phyloP scores from a whole-genome alignment of 176 grass and related monocot genomes.

The Carex parvula region DNA sequence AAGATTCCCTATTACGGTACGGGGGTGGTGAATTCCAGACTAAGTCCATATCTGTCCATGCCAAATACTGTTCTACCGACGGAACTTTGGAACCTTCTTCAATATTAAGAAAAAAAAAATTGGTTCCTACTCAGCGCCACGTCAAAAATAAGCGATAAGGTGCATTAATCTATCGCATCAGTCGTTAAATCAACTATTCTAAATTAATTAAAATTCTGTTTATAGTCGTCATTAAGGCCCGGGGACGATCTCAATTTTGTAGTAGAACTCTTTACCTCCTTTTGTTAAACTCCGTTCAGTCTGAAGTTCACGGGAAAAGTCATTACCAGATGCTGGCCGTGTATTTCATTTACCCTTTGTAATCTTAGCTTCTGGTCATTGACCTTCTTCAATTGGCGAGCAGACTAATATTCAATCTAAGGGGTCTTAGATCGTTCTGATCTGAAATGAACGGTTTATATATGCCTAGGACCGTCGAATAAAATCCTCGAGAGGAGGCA shows the following conservation, averaged over 20 bases:
- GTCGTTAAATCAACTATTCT: background rate
- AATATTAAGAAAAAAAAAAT: background rate
- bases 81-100: background rate
- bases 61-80: background rate
- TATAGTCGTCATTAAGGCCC: background rate
- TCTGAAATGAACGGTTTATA: background rate
- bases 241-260: background rate
- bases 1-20: too few relatives aligned
- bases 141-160: background rate
- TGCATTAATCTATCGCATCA: background rate
- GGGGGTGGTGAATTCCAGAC: too few relatives aligned
- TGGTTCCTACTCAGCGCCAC: background rate
- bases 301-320: background rate
- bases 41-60: too few relatives aligned
- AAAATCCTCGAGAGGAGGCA: background rate
- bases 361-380: background rate
- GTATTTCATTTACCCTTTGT: background rate
- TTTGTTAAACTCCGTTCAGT: background rate
- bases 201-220: background rate
- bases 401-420: background rate
- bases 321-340: background rate
- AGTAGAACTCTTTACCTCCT: background rate
- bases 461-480: too few relatives aligned
- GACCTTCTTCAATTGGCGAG: background rate
- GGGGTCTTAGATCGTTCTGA: background rate